Base-by-base conservation (phyloP, 495 filamentous ascomycete genomes). In the Entonaema liquescens region DNA sequence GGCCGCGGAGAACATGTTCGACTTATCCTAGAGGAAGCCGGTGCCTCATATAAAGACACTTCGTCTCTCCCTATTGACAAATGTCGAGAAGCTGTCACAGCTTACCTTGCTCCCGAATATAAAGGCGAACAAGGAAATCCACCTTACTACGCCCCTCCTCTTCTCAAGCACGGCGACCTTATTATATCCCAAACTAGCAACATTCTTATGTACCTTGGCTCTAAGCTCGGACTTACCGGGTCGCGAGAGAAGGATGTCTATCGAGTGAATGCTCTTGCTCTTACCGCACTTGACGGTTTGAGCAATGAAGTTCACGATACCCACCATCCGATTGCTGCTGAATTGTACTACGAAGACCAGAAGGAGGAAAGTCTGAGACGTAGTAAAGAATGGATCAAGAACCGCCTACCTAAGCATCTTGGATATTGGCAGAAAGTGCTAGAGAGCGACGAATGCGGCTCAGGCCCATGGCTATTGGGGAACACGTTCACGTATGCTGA, bases 1-100 rank as follows among this genome's bases (percentile, higher is more conserved):
- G 90, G 90, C 53, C 86, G 90, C 65, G 89, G 86, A 53, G 90
- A 92, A 71, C 83, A 82, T 73, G 79, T 91, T 77, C 88, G 90
- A 19, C 87, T 92, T 44, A 83, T 79, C 17, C 82, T 92, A 72
- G 90, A 91, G 81, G 89, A 85, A 35, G 82, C 85, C 26, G 79
- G 82, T 19, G 85, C 83, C 21, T 74, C 83, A 36, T 92, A 92
- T 80, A 86, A 76, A 42, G 90, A 92, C 79, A 80, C 83, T n/a
- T 80, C 83, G 36, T 79, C 83, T 31, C 71, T 64, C 8, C 80
- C 83, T 31, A 72, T 64, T 5, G 70, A 81, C 15, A 76, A 72
- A 17, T 79, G 79, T 26, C 66, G 78, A 2, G 62, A 79, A 5
- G 70, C 81, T 47, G 81, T 85, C 6, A 64, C 77, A 6, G 64